Percentiles rank a stretch among this genome's conserved stretches.
Evolutionary conservation across 495 filamentous ascomycete species (phyloP).

Genomic region (Hypoxylon subgilvum): DNA sequence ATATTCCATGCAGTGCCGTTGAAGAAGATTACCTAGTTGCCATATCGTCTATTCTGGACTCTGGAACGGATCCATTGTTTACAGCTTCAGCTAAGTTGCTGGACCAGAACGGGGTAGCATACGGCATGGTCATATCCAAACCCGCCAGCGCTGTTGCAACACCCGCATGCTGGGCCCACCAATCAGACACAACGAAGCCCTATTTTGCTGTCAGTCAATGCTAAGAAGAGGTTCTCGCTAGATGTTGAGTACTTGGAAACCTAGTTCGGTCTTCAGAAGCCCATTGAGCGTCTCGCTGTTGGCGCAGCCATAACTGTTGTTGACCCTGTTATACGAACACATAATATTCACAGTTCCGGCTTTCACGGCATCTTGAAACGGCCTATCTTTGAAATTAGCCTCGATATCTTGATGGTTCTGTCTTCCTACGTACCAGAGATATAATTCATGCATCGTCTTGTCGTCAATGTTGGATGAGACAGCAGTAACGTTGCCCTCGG

Average conservation of each 20-base stretch:
- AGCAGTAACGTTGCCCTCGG: conserved; percentile 49
- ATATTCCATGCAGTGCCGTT: neutral
- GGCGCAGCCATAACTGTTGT: conserved; percentile 69
- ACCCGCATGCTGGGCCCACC: conserved; percentile 64
- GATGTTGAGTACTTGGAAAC: conserved; percentile 53
- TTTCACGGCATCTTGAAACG: conserved; percentile 69
- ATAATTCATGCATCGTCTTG: conserved; percentile 72
- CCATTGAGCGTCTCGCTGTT: conserved; percentile 68
- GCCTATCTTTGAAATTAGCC: conserved; percentile 44
- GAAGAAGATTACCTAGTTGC: conserved; percentile 43
- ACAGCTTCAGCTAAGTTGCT: conserved; percentile 52
- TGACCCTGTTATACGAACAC: conserved; percentile 74
- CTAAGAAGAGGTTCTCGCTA: too few relatives aligned
- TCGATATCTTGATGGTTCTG: conserved; percentile 44
- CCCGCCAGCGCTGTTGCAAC: conserved; percentile 60
- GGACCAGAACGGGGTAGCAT: conserved; percentile 50
- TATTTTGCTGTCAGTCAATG: conserved; percentile 26
- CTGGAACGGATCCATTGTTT: conserved; percentile 56
- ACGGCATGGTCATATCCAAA: conserved; percentile 66
- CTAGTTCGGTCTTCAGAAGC: conserved; percentile 69
- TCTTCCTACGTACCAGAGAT: conserved; percentile 63
- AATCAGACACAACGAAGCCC: conserved; percentile 70
- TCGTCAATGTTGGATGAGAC: conserved; percentile 71
- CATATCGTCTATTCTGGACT: conserved; percentile 60
- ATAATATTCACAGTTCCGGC: conserved; percentile 68